Evolutionary conservation across 2,329 filamentous ascomycete genomes (phyloP).

Genomic region (Pseudogymnoascus sp.): DNA sequence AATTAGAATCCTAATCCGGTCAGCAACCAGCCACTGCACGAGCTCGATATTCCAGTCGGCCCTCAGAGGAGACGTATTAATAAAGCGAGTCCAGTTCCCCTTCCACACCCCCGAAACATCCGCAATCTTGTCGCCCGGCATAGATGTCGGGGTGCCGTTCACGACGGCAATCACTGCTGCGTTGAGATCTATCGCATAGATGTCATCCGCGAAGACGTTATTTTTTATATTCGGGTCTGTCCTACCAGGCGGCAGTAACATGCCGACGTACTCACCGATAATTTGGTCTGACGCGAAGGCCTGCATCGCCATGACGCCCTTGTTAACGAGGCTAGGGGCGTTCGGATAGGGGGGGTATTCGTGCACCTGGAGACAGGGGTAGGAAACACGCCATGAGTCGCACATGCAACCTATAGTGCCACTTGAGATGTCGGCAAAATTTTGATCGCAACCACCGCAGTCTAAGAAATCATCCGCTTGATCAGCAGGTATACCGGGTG

Average conservation of each 20-base stretch:
- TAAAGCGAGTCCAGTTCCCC: slow-evolving; percentile 2
- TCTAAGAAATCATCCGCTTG: not conserved
- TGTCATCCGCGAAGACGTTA: not conserved
- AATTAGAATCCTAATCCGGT: not conserved
- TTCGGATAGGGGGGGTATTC: not conserved
- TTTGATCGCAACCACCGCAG: not conserved
- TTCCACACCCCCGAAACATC: not conserved
- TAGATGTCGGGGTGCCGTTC: not conserved
- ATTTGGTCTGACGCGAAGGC: not conserved
- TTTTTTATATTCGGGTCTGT: not conserved
- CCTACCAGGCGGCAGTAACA: not conserved
- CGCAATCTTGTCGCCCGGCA: not conserved
- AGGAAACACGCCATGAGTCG: not conserved
- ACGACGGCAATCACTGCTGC: not conserved
- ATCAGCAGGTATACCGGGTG: not conserved
- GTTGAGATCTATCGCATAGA: slow-evolving; percentile 1
- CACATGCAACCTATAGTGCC: not conserved
- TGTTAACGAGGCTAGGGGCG: not conserved
- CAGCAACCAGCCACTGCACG: not conserved
- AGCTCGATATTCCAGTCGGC: not conserved
- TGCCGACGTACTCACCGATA: not conserved
- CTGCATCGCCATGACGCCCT: not conserved
- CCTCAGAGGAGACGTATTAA: not conserved
- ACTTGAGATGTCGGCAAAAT: not conserved
- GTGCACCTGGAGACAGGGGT: not conserved